Conservation (phyloP, 352 stramenopile species). For the Phytophthora sp. region DNA sequence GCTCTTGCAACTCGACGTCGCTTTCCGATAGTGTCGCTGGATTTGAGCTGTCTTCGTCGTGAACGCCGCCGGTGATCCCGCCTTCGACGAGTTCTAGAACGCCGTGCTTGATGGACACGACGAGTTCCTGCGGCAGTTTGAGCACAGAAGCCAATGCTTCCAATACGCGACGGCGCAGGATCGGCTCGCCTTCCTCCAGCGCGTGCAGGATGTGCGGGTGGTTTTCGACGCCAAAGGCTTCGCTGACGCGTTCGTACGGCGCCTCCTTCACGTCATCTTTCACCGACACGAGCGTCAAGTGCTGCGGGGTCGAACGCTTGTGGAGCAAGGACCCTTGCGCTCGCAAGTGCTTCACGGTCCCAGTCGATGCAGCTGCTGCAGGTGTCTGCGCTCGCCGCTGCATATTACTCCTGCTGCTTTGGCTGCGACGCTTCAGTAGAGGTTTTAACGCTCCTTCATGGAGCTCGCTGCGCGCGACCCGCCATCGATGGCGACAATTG, state of each 20-base stretch:
- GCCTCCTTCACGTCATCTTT: conserved; percentile 58
- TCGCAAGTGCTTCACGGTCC: conserved; percentile 57
- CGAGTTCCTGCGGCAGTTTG: conserved; percentile 62
- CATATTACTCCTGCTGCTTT: conserved; percentile 9
- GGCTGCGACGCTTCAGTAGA: conserved; percentile 22
- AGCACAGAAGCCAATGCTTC: conserved; percentile 55
- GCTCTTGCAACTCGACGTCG: conserved; percentile 53
- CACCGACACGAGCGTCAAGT: conserved; percentile 60
- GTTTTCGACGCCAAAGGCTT: conserved; percentile 76
- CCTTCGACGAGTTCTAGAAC: conserved; percentile 62
- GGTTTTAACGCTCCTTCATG: conserved; percentile 19
- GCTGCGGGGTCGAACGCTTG: conserved; percentile 66
- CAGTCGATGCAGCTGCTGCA: background rate
- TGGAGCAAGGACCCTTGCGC: conserved; percentile 61
- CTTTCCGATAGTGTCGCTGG: conserved; percentile 16
- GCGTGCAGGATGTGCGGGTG: conserved; percentile 70
- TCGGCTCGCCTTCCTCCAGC: conserved; percentile 57
- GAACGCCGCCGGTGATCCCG: conserved; percentile 10
- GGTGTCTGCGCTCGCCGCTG: conserved; percentile 14
- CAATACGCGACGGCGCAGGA: conserved; percentile 59
- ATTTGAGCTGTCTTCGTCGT: background rate
- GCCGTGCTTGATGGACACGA: conserved; percentile 66
- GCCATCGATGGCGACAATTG: background rate
- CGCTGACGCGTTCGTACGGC: conserved; percentile 65
- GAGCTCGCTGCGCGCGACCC: background rate